Evolutionary conservation across 2,329 filamentous ascomycete genomes (phyloP).

Genomic region (Sporothrix luriei): DNA sequence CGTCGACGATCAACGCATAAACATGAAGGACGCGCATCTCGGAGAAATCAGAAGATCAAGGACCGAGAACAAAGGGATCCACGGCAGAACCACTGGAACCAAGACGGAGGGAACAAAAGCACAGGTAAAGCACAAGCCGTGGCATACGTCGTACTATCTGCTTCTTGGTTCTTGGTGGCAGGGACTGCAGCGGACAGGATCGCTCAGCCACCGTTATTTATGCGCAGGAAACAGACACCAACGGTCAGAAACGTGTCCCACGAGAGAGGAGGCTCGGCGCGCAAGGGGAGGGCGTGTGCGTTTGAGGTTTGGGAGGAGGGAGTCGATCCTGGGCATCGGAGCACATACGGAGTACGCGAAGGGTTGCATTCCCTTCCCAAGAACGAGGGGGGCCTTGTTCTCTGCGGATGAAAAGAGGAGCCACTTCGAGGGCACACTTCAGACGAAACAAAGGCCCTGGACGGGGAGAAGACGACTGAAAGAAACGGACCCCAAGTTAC

Average conservation of each 20-base stretch:
- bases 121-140: not conserved
- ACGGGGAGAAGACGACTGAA: not conserved
- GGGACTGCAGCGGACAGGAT: not conserved
- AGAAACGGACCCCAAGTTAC: not conserved
- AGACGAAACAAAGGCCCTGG: conserved; percentile 20
- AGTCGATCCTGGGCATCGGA: not conserved
- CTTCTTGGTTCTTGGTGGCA: too few relatives aligned
- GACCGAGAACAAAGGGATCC: not conserved
- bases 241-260: not conserved
- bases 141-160: not conserved
- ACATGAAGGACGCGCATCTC: conserved; percentile 4
- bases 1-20: conserved; percentile 6
- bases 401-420: not conserved
- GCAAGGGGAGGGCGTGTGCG: conserved; percentile 10
- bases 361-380: conserved; percentile 22
- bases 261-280: not conserved
- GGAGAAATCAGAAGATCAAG: not conserved
- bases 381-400: not conserved
- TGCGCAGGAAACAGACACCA: conserved; percentile 5
- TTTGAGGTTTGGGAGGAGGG: not conserved
- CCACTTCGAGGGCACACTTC: conserved; percentile 8
- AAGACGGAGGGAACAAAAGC: not conserved
- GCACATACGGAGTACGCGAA: too few relatives aligned
- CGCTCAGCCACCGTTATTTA: conserved; percentile 30
- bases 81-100: not conserved